Evolutionary conservation across 176 grass and related monocot species (phyloP).

Genomic region (Phoenix roebelenii): DNA sequence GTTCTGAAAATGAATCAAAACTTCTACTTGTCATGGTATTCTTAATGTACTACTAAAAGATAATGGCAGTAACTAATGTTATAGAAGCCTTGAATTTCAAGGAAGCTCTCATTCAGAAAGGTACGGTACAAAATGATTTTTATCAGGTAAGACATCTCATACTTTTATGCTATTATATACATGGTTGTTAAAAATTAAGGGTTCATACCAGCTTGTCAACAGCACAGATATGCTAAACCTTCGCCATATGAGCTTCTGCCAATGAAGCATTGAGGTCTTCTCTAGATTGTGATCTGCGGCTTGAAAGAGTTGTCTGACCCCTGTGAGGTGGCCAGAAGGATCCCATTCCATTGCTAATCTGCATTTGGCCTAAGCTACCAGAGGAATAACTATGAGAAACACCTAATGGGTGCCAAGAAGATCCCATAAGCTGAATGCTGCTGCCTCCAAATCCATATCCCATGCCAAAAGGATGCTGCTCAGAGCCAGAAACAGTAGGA

Average conservation of each 20-base stretch:
- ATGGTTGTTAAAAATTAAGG: background rate
- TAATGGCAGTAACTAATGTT: no score
- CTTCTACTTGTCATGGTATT: no score
- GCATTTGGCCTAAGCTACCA: constrained; percentile 94
- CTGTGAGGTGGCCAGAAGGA: constrained; percentile 41
- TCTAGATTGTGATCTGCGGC: constrained; percentile 85
- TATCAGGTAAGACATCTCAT: no score
- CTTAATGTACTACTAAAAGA: no score
- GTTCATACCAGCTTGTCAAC: background rate
- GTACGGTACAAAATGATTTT: no score
- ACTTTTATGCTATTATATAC: no score
- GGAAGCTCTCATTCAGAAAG: no score
- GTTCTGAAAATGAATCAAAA: no score
- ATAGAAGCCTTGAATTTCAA: no score
- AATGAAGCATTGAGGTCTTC: constrained; percentile 82
- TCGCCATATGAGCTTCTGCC: constrained; percentile 61
- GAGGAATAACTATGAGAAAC: constrained; percentile 86
- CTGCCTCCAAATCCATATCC: constrained; percentile 59
- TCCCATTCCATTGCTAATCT: constrained; percentile 48
- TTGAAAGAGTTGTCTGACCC: constrained; percentile 85
- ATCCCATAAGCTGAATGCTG: constrained; percentile 62
- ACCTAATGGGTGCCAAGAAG: constrained; percentile 52
- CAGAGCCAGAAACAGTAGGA: constrained; percentile 75
- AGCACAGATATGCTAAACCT: constrained; percentile 35
- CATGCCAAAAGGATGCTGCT: constrained; percentile 72